Evolutionary conservation across 148 eudicot genomes (phyloP), one percentile per base, ranked within the genome.

Genomic region (Heliosperma pusillum): DNA sequence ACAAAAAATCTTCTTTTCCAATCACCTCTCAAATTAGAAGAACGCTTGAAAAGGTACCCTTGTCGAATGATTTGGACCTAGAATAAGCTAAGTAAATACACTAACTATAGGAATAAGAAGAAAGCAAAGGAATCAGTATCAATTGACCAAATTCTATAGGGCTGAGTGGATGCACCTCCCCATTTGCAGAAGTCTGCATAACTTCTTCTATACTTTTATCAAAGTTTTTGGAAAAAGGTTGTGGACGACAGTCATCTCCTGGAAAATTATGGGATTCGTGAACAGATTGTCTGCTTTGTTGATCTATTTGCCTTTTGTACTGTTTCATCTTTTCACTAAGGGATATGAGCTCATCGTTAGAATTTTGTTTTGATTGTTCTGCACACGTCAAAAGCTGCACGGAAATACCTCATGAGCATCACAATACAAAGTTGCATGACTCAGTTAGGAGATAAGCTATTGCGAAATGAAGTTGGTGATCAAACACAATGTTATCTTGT

Each of bases 1-100:
- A 95, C 91, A 85, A 95, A 95, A 73, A 87, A 95, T 69, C 98
- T 86, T 82, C 93, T 84, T 86, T 95, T 95, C 97, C 97, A 95
- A 80, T 95, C 98, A 72, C 81, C 98, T 82, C 98, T 87, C 86
- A 95, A 80, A 81, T 86, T 95, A 52, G 98, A 90, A 73, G 98
- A 95, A 80, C 97, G 96, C 83, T 95, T 95, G 21, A 86, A 88
- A 64, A 95, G 89, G 82, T 95, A 95, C 77, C 98, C 98, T 89
- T 95, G 97, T 72, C 86, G 90, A 68, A 95, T 92, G 80, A 89
- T 92, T 84, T 92, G 97, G 76, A 95, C 91, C 98, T 94, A 83
- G 74, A 89, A 83, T 83, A 88, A 61, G 87, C 69, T 44, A 83
- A 36, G 61, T 67, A 58, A 73, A 65, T 63, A 47, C 24, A 64